phyloP scores from a whole-genome alignment of 225 moss, liverwort and hornwort genomes.

The Polytrichum formosum region DNA sequence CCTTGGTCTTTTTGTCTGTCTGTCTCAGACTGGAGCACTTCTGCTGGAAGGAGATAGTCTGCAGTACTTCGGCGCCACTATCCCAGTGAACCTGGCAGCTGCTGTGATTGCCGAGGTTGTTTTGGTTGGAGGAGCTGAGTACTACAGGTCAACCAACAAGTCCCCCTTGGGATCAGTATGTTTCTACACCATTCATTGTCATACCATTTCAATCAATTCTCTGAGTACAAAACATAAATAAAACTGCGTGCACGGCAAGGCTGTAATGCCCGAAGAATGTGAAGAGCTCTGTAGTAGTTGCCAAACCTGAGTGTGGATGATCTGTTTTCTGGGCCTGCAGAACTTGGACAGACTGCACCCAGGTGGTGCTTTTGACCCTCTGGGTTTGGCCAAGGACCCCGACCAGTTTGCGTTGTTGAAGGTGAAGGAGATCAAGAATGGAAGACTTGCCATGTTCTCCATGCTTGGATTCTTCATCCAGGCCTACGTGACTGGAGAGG shows the following conservation, averaged over 20 bases:
- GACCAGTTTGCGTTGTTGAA: conserved; percentile 79
- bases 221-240: not conserved
- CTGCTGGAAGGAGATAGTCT: conserved; percentile 59
- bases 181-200: not conserved
- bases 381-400: conserved; percentile 76
- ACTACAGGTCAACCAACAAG: conserved; percentile 81
- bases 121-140: conserved; percentile 86
- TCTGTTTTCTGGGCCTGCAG: conserved; percentile 11
- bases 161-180: conserved; percentile 79
- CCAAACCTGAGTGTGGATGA: not conserved
- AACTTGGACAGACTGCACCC: conserved; percentile 73
- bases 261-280: not conserved
- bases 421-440: conserved; percentile 92
- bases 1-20: not conserved
- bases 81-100: conserved; percentile 63
- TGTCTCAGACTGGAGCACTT: conserved; percentile 54
- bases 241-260: not conserved
- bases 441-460: conserved; percentile 80
- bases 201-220: not conserved
- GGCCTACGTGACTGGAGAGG: conserved; percentile 76
- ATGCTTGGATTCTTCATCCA: conserved; percentile 92
- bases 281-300: not conserved
- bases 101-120: conserved; percentile 60
- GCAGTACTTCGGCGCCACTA: conserved; percentile 63
- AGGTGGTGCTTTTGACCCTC: conserved; percentile 74